These are phyloP conservation scores for Capsicum rhomboideum DNA, from an alignment of 257 asterid genomes.

Conservation along the genomic window DNA sequence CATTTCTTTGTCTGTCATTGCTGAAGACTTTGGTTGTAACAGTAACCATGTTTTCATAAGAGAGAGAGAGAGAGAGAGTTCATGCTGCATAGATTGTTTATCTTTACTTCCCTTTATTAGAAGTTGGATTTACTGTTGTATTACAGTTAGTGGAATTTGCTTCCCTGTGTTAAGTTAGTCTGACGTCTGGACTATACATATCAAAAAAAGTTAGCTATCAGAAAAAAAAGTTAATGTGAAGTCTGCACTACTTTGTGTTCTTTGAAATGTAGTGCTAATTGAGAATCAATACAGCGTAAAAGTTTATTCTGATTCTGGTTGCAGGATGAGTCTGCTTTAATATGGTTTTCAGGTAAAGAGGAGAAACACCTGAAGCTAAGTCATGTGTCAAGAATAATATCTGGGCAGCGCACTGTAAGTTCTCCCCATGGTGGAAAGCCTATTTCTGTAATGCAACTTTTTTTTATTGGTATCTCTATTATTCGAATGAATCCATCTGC, in stretches of 20 bases:
- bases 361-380: constrained; percentile 87
- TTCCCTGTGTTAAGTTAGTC: background rate
- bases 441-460: background rate
- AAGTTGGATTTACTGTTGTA: background rate
- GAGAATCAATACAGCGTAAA: background rate
- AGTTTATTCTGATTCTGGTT: background rate
- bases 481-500: background rate
- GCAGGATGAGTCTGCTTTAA: constrained; percentile 91
- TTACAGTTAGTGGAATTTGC: background rate
- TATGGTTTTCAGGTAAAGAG: constrained; percentile 95
- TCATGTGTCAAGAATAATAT: constrained; percentile 85
- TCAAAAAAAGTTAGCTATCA: background rate
- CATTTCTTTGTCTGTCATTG: background rate
- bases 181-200: background rate
- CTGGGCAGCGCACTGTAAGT: constrained; percentile 98
- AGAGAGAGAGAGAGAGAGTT: background rate
- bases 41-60: background rate
- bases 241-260: constrained; percentile 1
- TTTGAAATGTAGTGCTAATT: background rate
- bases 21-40: background rate
- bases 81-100: background rate
- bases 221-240: background rate
- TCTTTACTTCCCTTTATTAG: background rate
- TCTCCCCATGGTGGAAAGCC: constrained; percentile 4
- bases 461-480: background rate